Conservation (phyloP, 2,329 filamentous ascomycete species). For the Paecilomyces formosus region DNA sequence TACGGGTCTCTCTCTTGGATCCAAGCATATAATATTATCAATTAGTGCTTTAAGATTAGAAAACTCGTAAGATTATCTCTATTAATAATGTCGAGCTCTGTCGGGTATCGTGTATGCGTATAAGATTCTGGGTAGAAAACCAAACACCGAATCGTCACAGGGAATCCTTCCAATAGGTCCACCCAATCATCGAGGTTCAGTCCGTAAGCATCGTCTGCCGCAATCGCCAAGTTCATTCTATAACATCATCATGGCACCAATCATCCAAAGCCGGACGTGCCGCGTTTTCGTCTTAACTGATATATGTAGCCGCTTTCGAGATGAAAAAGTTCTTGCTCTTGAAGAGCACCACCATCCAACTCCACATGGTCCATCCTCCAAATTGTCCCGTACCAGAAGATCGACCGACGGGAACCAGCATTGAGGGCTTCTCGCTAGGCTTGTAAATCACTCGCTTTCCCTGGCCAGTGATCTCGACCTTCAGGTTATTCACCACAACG, state of each 20-base stretch:
- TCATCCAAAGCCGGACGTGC: background rate
- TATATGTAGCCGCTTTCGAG: background rate
- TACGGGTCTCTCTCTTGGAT: background rate
- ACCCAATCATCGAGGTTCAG: background rate
- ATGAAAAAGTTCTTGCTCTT: conserved; percentile 15
- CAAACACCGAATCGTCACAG: background rate
- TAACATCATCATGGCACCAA: background rate
- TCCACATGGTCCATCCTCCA: conserved; percentile 4
- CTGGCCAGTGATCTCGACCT: conserved; percentile 7
- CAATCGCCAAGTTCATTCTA: background rate
- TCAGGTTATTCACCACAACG: conserved; percentile 8
- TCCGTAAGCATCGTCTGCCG: background rate
- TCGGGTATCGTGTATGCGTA: background rate
- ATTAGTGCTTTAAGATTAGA: background rate
- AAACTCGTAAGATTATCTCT: background rate
- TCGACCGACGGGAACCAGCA: conserved; percentile 8
- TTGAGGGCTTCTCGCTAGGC: background rate
- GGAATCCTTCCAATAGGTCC: background rate
- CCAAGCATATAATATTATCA: background rate
- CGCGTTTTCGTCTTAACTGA: background rate
- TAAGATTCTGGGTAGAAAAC: background rate
- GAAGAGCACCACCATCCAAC: conserved; percentile 7
- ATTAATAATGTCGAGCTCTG: background rate
- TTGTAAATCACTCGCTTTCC: conserved; percentile 6
- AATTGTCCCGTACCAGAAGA: conserved; percentile 8